Evolutionary conservation across 2,329 filamentous ascomycete species (phyloP), one percentile per base, ranked within the genome.

Genomic region (Aphanocladium album): DNA sequence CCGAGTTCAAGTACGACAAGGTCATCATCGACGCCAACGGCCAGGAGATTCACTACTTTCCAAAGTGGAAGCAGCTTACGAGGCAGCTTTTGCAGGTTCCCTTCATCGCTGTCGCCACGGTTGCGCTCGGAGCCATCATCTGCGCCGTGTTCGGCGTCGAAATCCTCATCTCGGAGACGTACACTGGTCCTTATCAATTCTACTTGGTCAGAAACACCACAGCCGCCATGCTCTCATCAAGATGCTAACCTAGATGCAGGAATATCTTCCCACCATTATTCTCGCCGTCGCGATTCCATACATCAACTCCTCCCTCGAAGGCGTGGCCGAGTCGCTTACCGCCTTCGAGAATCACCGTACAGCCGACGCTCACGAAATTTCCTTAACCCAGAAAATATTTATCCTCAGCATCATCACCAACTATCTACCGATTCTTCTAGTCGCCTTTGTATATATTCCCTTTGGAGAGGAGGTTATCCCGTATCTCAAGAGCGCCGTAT

Each of bases 331-430:
- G 1, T 74, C 74, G 19, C 76, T 92, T 39, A 90, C 85, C 12
- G 77, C 89, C 17, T 90, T 83, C 66, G 89, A 92, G 68, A 92
- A 92, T 69, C 89, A 91, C 70, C 84, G 89, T 58, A 91, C 88
- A 0, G 80, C 85, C 35, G 86, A 88, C 54, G 78, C 83, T 21
- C 86, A 89, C 68, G 86, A 91, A 63, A 82, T 85, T 62, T 86
- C 88, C 0, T 79, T 89, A 65, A 89, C 87, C 0, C 83, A 88
- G 63, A 92, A 92, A 77, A 82, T 89, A 8, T 91, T 92, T 62
- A 80, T 90, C 37, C 82, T 93, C 69, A 90, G 89, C 77, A 90
- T 91, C 76, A 90, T 92, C 73, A 91, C 89, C 14, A 89, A 89
- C 4, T 93, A 92, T 69, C 79, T 91, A 1, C 88, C 88, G 0